phyloP scores from a whole-genome alignment of 305 asterid genomes.

The Stenogyne calaminthoides region DNA sequence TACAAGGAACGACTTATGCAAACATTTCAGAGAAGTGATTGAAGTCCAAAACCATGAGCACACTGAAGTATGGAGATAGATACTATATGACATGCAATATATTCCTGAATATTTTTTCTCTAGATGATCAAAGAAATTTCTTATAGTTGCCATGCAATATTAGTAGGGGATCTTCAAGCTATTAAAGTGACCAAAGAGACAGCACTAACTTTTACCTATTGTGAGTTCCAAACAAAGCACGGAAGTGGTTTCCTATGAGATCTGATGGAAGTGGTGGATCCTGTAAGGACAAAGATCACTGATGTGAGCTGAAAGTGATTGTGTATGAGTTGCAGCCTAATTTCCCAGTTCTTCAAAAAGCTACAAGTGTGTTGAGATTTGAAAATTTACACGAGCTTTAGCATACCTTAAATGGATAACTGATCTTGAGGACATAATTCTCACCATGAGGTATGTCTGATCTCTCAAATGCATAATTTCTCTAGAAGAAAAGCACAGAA shows the following conservation, averaged over 20 bases:
- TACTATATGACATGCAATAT: conserved; percentile 6
- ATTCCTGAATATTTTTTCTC: conserved; percentile 2
- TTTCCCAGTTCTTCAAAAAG: conserved; percentile 22
- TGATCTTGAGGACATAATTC: conserved; percentile 83
- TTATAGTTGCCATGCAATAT: conserved; percentile 1
- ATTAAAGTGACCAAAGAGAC: conserved; percentile 21
- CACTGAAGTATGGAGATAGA: conserved; percentile 4
- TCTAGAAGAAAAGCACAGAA: conserved; percentile 44
- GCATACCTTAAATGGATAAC: conserved; percentile 82
- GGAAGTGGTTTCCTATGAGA: conserved; percentile 75
- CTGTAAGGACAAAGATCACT: conserved; percentile 48
- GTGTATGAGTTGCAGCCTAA: conserved; percentile 16
- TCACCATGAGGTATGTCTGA: conserved; percentile 84
- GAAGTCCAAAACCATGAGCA: conserved; percentile 27
- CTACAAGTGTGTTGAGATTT: conserved; percentile 9
- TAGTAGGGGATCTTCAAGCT: conserved; percentile 4
- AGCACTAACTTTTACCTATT: conserved; percentile 56
- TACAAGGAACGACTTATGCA: not conserved
- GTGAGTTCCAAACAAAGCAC: conserved; percentile 94
- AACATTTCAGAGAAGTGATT: conserved; percentile 16
- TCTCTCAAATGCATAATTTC: conserved; percentile 95
- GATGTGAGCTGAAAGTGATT: conserved; percentile 28
- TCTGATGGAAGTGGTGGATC: conserved; percentile 90
- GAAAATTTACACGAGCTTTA: conserved; percentile 4
- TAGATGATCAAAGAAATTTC: not conserved